A percentile compares a stretch with the other conserved stretches of the same genome.
Evolutionary conservation across 2,329 filamentous ascomycete genomes (phyloP).

Genomic region (Exophiala dermatitidis): DNA sequence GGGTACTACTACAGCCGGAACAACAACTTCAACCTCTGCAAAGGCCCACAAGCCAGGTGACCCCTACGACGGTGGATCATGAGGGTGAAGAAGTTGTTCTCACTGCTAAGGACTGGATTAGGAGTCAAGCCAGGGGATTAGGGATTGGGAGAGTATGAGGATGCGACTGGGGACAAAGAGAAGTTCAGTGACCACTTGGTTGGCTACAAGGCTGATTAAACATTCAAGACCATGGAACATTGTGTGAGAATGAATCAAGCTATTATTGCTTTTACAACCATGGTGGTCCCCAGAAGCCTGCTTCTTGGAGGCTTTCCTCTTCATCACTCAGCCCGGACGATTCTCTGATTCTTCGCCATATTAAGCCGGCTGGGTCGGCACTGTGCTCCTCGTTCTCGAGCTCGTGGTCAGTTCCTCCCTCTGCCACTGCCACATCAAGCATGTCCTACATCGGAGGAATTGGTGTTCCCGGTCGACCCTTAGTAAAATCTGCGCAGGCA

Average conservation of each 20-base stretch:
- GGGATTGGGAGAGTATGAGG: too few relatives aligned
- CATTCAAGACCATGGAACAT: background rate
- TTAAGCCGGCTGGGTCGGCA: constrained; percentile 8
- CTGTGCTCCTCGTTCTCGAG: constrained; percentile 5
- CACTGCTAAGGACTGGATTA: too few relatives aligned
- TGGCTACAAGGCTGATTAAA: too few relatives aligned
- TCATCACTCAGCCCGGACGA: constrained; percentile 12
- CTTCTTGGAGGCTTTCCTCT: constrained; percentile 7
- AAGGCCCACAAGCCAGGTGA: too few relatives aligned
- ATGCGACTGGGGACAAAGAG: too few relatives aligned
- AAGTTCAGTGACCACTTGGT: too few relatives aligned
- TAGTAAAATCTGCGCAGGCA: background rate
- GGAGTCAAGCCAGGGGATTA: too few relatives aligned
- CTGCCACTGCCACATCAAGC: background rate
- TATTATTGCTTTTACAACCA: constrained; percentile 8
- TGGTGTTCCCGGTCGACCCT: background rate
- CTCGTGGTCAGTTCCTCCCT: background rate
- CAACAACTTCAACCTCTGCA: too few relatives aligned
- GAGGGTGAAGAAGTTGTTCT: too few relatives aligned
- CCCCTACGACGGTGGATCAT: too few relatives aligned
- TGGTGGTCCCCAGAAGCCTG: constrained; percentile 12
- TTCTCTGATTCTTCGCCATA: constrained; percentile 11
- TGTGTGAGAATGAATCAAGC: background rate
- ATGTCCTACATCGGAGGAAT: background rate
- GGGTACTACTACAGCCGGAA: too few relatives aligned